Conservation (phyloP, 306 rosid genomes). For the Cucurbita ficifolia region DNA sequence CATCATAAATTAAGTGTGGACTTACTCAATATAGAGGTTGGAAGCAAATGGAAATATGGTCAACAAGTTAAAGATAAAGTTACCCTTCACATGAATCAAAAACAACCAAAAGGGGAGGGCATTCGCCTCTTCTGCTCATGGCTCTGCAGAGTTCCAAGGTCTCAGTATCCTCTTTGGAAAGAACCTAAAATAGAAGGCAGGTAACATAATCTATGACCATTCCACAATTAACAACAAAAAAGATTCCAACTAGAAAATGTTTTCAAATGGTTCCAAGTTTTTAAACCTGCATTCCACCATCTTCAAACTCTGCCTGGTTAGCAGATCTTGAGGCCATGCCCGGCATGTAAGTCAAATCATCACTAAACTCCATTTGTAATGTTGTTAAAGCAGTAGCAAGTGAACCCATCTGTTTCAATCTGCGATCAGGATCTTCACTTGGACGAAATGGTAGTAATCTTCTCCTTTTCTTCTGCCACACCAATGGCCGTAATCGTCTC, state of each 20-base stretch:
- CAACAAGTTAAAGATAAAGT: constrained; percentile 11
- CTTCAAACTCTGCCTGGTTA: constrained; percentile 40
- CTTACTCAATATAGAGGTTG: constrained; percentile 12
- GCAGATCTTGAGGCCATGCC: constrained; percentile 60
- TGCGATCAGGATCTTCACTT: constrained; percentile 37
- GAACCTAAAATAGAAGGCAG: constrained; percentile 23
- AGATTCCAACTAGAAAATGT: neutral
- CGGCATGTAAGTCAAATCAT: constrained; percentile 45
- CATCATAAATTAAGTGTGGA: constrained; percentile 12
- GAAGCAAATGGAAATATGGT: neutral
- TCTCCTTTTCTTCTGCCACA: constrained; percentile 57
- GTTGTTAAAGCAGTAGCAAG: constrained; percentile 64
- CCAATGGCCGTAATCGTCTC: constrained; percentile 40
- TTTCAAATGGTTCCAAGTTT: neutral
- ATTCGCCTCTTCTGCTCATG: constrained; percentile 43
- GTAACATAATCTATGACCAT: constrained; percentile 2
- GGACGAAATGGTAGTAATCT: constrained; percentile 57
- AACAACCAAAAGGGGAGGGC: constrained; percentile 59
- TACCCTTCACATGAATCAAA: constrained; percentile 80
- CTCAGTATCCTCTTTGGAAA: constrained; percentile 52
- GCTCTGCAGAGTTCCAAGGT: constrained; percentile 56
- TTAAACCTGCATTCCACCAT: constrained; percentile 81
- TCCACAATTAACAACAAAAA: neutral
- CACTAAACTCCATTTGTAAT: constrained; percentile 46
- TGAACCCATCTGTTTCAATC: constrained; percentile 70